Evolutionary conservation across 2,329 filamentous ascomycete genomes (phyloP), one percentile per base, ranked within the genome.

Genomic region (Sclerotinia spermophila): DNA sequence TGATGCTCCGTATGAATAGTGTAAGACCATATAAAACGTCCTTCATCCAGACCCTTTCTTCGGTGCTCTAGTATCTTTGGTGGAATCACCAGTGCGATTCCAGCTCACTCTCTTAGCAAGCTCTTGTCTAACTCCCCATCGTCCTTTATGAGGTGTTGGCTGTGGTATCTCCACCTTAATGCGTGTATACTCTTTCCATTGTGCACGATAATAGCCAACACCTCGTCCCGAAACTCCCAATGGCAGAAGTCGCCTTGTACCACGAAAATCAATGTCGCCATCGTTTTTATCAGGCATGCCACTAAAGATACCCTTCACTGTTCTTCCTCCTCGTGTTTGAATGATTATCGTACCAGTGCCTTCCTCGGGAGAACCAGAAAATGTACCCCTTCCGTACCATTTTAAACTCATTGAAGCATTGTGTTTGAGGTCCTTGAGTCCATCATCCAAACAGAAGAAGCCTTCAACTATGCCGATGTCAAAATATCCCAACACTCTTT

Each of bases 261-360:
- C 62, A 21, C n/a, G 45, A 4, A 65, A 65, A 40, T 65, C 62
- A 7, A 65, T 40, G 7, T 65, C 45, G 1, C 62, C 62, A 30
- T 65, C 62, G 30, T 65, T 65, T 6, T 65, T 65, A 40, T 65
- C 62, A 27, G 62, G 62, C 62, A 65, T 65, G 21, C n/a, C 62
- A 40, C 17, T 21, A 21, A 65, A 65, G 1, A 53, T 5, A 3
- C 62, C 62, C 30, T 65, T 33, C 13, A 65, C 8, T 8, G 62
- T 65, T 17, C 62, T 65, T 1, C 33, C 62, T 8, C n/a, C 62
- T 51, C 45, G 45, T 27, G 45, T 51, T 53, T n/a, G 45, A 30
- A 65, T 65, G 13, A 3, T 53, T 3, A 65, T 51, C 1, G 33
- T 65, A n/a, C 62, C 62, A n/a, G 45, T 65, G 17, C 62, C 62